Evolutionary conservation across 495 filamentous ascomycete genomes (phyloP), one percentile per base, ranked within the genome.

Genomic region (Aspergillus leporis): DNA sequence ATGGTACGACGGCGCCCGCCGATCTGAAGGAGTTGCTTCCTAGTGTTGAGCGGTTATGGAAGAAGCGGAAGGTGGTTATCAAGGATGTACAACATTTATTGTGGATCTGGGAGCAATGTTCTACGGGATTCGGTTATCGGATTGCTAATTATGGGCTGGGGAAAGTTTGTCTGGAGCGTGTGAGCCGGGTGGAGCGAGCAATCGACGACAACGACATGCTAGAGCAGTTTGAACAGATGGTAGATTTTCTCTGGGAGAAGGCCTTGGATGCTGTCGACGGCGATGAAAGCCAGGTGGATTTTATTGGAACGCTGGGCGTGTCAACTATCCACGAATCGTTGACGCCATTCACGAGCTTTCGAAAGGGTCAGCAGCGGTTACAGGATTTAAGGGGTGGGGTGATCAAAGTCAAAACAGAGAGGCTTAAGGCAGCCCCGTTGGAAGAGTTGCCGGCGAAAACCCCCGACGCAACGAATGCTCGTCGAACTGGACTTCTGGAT

Each of bases 121-220:
- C 64, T 14, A 60, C 50, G 23, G 55, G 64, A 21, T 40, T 69
- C 14, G 61, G 59, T 8, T 77, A 69, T 55, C 74, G 73, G 18
- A 55, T 78, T 38, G 75, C 74, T 32, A 79, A 79, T 53, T 79
- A 79, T 60, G 75, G 78, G 4, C 59, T 79, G 36, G 75, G 74
- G 5, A 72, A 71, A 38, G 63, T 81, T 18, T 79, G 75, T 43
- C 50, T 78, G 53, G 70, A 72, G 51, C 40, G 58, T 25, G 55
- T 61, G 50, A 32, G 52, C 19, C 38, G 38, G 19, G 36, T 36
- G 21, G 62, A 66, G 28, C 59, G 64, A 7, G 49, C 38, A 16
- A 40, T 68, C 7, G 61, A 74, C 16, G 71, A 77, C 49, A 62
- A 65, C 6, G 62, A 60, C 16, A 32, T 75, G 55, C 78, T 78